Evolutionary conservation across 306 rosid species (phyloP).

Genomic region (Acacia acuminata): DNA sequence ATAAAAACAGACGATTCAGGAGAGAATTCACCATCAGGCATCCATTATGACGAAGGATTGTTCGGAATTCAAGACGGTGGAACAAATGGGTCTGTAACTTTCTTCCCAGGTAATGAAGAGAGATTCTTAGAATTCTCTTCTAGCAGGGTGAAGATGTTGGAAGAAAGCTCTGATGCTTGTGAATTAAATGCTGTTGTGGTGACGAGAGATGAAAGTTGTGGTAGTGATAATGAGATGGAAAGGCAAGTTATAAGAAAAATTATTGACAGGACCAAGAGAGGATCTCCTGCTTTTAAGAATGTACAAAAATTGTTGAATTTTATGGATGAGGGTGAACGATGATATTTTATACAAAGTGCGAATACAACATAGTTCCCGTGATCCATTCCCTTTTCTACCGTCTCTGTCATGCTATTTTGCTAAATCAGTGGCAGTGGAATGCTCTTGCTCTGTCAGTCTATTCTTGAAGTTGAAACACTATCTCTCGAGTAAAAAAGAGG

Average conservation of each 20-base stretch:
- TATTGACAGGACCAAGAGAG: slow-evolving; percentile 78
- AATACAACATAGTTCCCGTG: not conserved
- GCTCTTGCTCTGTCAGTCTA: not conserved
- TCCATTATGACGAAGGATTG: slow-evolving; percentile 19
- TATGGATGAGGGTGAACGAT: slow-evolving; percentile 41
- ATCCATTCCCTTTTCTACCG: not conserved
- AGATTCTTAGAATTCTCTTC: slow-evolving; percentile 32
- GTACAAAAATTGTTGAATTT: slow-evolving; percentile 63
- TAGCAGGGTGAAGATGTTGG: slow-evolving; percentile 25
- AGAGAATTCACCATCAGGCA: slow-evolving; percentile 47
- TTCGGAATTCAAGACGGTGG: slow-evolving; percentile 29
- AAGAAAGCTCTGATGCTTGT: slow-evolving; percentile 33
- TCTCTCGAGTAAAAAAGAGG: not conserved
- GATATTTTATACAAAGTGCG: slow-evolving; percentile 8
- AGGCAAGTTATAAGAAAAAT: slow-evolving; percentile 70
- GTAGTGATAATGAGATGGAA: slow-evolving; percentile 61
- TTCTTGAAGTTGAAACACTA: not conserved
- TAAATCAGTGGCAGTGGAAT: not conserved
- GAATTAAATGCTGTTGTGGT: slow-evolving; percentile 34
- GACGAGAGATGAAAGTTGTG: slow-evolving; percentile 49
- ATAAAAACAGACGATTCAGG: slow-evolving; percentile 50
- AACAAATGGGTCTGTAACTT: slow-evolving; percentile 22
- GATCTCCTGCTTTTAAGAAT: slow-evolving; percentile 67
- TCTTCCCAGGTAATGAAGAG: slow-evolving; percentile 21
- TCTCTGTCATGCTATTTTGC: not conserved